Evolutionary conservation across 768 basidiomycete species (phyloP).

Genomic region (Mycena kentingensis): DNA sequence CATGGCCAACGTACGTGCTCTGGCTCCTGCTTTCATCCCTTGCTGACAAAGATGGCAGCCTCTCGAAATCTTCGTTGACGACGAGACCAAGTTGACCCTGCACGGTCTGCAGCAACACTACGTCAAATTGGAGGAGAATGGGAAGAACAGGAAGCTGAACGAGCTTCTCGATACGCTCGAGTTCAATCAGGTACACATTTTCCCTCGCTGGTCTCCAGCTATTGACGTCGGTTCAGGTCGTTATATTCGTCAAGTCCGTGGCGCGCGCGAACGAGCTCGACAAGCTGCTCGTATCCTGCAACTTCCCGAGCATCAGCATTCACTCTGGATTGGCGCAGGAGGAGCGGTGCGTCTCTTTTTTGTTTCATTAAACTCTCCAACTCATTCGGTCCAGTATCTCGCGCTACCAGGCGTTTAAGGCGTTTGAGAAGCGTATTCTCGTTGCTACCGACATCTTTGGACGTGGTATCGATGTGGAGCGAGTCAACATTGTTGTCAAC

Average conservation of each 20-base stretch:
- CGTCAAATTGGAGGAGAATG: slow-evolving; percentile 92
- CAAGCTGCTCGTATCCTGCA: slow-evolving; percentile 93
- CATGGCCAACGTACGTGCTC: slow-evolving; percentile 87
- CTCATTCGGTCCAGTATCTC: slow-evolving; percentile 60
- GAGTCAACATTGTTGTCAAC: slow-evolving; percentile 99
- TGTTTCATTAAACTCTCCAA: slow-evolving; percentile 6
- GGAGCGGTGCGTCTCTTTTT: slow-evolving; percentile 71
- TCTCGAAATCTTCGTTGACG: slow-evolving; percentile 98
- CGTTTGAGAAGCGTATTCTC: slow-evolving; percentile 98
- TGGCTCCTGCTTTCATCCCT: neutral
- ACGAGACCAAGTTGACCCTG: slow-evolving; percentile 96
- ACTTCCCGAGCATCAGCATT: slow-evolving; percentile 97
- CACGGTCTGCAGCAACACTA: slow-evolving; percentile 99
- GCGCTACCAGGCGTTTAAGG: slow-evolving; percentile 97
- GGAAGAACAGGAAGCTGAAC: slow-evolving; percentile 96
- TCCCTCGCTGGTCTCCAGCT: neutral
- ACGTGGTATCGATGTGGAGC: slow-evolving; percentile 98
- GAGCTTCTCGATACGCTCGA: slow-evolving; percentile 94
- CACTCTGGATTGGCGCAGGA: slow-evolving; percentile 94
- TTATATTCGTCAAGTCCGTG: slow-evolving; percentile 99
- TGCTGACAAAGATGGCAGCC: slow-evolving; percentile 55
- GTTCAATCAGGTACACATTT: slow-evolving; percentile 83
- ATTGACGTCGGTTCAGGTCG: slow-evolving; percentile 65
- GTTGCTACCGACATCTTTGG: slow-evolving; percentile 99
- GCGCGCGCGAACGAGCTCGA: slow-evolving; percentile 95